Conservation (phyloP, 2,329 filamentous ascomycete species). For the Xylariaceae sp. region DNA sequence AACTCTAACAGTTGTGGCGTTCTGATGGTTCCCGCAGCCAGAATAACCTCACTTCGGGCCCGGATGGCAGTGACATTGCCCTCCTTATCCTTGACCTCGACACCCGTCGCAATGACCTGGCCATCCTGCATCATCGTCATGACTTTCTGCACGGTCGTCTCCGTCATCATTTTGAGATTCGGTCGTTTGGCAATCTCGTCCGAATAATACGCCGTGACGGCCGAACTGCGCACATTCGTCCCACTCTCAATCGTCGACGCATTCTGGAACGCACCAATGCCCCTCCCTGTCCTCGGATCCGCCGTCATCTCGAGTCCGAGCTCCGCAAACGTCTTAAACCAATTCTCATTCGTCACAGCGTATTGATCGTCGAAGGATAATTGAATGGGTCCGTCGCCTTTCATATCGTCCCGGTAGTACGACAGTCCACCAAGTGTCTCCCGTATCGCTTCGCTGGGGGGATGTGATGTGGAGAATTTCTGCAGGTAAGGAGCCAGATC, state of each 20-base stretch:
- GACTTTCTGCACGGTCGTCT: slow-evolving; percentile 34
- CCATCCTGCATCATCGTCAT: slow-evolving; percentile 25
- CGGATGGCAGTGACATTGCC: slow-evolving; percentile 18
- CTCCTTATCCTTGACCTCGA: slow-evolving; percentile 28
- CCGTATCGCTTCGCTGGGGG: slow-evolving; percentile 17
- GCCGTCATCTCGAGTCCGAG: slow-evolving; percentile 32
- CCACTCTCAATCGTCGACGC: slow-evolving; percentile 30
- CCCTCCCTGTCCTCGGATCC: slow-evolving; percentile 32
- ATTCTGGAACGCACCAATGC: slow-evolving; percentile 33
- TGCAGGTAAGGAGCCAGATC: slow-evolving; percentile 21
- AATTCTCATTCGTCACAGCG: slow-evolving; percentile 32
- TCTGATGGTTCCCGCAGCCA: slow-evolving; percentile 38
- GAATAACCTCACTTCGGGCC: slow-evolving; percentile 35
- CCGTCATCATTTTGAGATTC: slow-evolving; percentile 34
- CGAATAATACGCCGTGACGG: slow-evolving; percentile 34
- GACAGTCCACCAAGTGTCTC: slow-evolving; percentile 17
- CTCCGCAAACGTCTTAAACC: slow-evolving; percentile 35
- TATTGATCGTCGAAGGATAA: slow-evolving; percentile 36
- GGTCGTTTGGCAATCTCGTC: slow-evolving; percentile 30
- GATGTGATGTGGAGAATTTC: slow-evolving; percentile 21
- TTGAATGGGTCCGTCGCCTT: slow-evolving; percentile 34
- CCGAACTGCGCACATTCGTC: slow-evolving; percentile 32
- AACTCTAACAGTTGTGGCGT: slow-evolving; percentile 35
- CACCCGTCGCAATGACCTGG: slow-evolving; percentile 32
- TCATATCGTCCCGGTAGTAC: slow-evolving; percentile 32